These are phyloP conservation scores for Pythium oligandrum DNA, from an alignment of 352 stramenopile species.

Conservation along the genomic window DNA sequence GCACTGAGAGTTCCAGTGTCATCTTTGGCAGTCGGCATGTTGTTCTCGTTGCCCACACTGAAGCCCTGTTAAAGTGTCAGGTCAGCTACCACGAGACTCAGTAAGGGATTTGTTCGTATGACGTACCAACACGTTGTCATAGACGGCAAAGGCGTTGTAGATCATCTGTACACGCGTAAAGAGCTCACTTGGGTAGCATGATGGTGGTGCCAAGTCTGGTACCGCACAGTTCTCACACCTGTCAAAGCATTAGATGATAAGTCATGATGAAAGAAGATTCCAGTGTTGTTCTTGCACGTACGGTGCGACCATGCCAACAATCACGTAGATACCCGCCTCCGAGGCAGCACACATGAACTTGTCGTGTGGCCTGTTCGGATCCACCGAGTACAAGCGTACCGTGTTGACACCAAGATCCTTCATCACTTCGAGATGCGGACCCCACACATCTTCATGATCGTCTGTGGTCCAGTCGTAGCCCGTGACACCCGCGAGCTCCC, in stretches of 20 bases:
- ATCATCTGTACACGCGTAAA: conserved; percentile 34
- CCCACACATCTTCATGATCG: conserved; percentile 27
- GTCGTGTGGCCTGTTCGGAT: conserved; percentile 25
- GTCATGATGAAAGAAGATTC: conserved; percentile 1
- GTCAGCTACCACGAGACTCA: too few species aligned
- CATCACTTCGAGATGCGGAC: conserved; percentile 23
- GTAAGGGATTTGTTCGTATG: too few species aligned
- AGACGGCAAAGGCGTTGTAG: conserved; percentile 35
- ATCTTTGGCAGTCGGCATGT: conserved; percentile 27
- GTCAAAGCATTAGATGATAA: background rate
- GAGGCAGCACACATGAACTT: conserved; percentile 18
- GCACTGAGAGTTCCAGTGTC: conserved; percentile 25
- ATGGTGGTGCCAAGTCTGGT: conserved; percentile 19
- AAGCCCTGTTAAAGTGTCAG: conserved; percentile 21
- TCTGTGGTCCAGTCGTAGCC: conserved; percentile 32
- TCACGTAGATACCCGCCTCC: background rate
- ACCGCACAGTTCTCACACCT: conserved; percentile 34
- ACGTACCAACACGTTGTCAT: conserved; percentile 24
- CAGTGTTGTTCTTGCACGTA: conserved; percentile 1
- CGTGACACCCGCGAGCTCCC: conserved; percentile 17
- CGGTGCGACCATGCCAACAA: background rate
- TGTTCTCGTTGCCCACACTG: conserved; percentile 58
- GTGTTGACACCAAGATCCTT: conserved; percentile 29
- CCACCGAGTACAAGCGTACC: conserved; percentile 31
- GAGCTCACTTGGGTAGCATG: conserved; percentile 30